Base-by-base conservation (phyloP, 345 rosid species). In the Brassica carinata region DNA sequence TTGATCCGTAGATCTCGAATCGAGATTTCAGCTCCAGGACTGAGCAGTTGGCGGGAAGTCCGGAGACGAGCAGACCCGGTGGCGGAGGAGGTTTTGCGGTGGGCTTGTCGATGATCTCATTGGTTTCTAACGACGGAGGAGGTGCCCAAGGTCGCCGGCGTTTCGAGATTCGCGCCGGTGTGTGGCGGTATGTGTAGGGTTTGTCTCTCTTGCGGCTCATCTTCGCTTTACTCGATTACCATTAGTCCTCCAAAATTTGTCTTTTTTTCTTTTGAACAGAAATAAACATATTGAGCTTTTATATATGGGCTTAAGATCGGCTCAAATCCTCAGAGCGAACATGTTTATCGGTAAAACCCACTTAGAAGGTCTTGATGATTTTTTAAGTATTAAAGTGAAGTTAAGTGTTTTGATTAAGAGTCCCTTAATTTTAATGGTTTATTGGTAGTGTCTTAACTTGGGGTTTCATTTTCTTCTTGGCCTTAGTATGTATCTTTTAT, bases 1-100 rank as follows among this genome's bases (percentile, higher is more conserved):
- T 88, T 2, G 97, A 58, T 15, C 99, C 98, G 87, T 92, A 91
- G 86, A 94, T 91, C 95, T 91, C 95, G 88, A 94, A 91, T 77
- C 95, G 87, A 3, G 94, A 91, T 84, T 94, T 94, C 61, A 94
- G 86, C 82, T 92, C 98, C 30, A 94, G 88, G 8, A 94, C 99
- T n/a, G 99, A 91, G 73, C 92, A 90, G 78, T 84, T 80, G 26
- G 77, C 75, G 5, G 90, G 73, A 64, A 95, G 86, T 11, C 95
- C 98, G 77, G 55, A 76, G 5, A 88, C 88, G 13, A 90, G 84
- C 3, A 94, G 81, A 6, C 91, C 89, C 1, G 92, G 94, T 0
- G 97, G 95, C 7, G 94, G 89, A 0, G 83, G 80, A 2, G 85
- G 88, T 80, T 87, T 92, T 1, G 36, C 2, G 1, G 63, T 8